Evolutionary conservation across 2,329 filamentous ascomycete species (phyloP).

Genomic region (Akanthomyces dipterigenus): DNA sequence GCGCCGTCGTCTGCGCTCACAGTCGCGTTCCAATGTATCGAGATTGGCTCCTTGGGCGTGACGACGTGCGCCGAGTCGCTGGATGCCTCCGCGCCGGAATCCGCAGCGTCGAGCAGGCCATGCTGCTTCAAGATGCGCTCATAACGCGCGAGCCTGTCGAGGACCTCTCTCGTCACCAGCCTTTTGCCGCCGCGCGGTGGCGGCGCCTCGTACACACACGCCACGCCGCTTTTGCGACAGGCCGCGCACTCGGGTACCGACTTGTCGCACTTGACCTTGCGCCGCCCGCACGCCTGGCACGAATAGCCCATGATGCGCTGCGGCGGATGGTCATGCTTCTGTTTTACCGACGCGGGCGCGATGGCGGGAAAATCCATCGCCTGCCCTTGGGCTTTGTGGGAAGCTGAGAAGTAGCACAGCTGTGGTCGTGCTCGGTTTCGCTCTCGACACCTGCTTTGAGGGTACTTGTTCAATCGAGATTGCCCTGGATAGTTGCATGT

Average conservation of each 20-base stretch:
- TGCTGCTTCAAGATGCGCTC: conserved; percentile 31
- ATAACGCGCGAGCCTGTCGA: conserved; percentile 32
- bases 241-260: conserved; percentile 18
- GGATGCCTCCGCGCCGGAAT: not conserved
- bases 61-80: not conserved
- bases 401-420: too few relatives aligned
- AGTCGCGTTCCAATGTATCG: not conserved
- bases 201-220: conserved; percentile 35
- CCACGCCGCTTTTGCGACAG: conserved; percentile 22
- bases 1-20: not conserved
- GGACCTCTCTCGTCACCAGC: conserved; percentile 23
- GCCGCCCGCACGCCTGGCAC: conserved; percentile 22
- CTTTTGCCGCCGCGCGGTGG: conserved; percentile 31
- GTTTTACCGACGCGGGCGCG: conserved; percentile 11
- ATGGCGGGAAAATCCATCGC: conserved; percentile 6
- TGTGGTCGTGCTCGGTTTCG: too few relatives aligned
- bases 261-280: conserved; percentile 26
- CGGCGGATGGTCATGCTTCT: not conserved
- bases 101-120: conserved; percentile 20
- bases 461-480: too few relatives aligned
- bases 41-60: not conserved
- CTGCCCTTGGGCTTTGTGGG: too few relatives aligned
- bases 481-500: not conserved
- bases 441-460: too few relatives aligned
- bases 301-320: conserved; percentile 18